Percentiles rank a stretch among this genome's conserved stretches.
These are phyloP conservation scores for Trichosporon asahii DNA, from an alignment of 1,284 basidiomycete species.

Conservation along the genomic window DNA sequence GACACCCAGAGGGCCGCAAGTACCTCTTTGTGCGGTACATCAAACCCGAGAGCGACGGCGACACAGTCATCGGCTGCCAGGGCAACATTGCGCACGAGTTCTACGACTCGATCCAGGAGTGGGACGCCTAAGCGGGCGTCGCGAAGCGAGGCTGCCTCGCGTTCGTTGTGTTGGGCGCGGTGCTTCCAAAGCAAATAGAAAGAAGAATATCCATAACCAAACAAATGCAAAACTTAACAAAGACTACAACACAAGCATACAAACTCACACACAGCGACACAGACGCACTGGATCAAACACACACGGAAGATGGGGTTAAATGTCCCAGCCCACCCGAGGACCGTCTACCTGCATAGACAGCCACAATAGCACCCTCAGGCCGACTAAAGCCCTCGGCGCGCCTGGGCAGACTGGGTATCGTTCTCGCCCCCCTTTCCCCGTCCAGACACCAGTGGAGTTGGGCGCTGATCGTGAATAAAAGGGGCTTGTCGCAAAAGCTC, in stretches of 20 bases:
- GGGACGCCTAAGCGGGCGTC: constrained; percentile 50
- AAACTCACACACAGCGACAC: neutral
- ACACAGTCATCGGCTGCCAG: constrained; percentile 69
- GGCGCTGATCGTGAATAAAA: constrained; percentile 49
- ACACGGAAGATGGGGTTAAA: neutral
- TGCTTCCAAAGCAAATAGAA: neutral
- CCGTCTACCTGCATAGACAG: constrained; percentile 9
- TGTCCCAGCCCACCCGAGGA: constrained; percentile 25
- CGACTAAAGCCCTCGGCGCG: constrained; percentile 27
- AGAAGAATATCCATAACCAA: neutral
- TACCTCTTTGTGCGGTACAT: constrained; percentile 66
- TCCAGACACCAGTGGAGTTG: constrained; percentile 42
- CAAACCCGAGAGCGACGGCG: constrained; percentile 41
- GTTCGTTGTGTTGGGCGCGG: neutral
- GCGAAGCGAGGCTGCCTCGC: no score
- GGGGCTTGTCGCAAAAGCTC: constrained; percentile 25
- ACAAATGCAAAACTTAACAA: neutral
- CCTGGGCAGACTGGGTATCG: constrained; percentile 22
- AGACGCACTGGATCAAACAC: neutral
- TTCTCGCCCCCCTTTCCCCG: constrained; percentile 50
- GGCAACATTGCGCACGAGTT: constrained; percentile 77
- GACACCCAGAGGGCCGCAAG: constrained; percentile 61
- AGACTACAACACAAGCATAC: neutral
- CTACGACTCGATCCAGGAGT: constrained; percentile 75
- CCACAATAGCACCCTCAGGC: constrained; percentile 20